Evolutionary conservation across 805 yeast species (phyloP).

Genomic region (Ogataea allantospora): DNA sequence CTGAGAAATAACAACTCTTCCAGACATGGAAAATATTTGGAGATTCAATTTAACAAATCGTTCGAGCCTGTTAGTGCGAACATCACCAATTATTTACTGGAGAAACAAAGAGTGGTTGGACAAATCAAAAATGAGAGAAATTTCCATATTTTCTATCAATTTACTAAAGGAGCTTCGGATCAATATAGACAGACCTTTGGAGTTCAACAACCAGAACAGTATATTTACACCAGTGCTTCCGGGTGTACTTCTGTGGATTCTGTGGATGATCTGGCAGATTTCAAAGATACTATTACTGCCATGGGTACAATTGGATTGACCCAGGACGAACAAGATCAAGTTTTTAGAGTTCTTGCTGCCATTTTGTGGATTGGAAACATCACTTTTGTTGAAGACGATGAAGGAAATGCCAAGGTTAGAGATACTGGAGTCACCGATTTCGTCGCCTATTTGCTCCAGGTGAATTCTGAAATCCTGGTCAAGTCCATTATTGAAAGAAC

Average conservation of each 20-base stretch:
- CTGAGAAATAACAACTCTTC: conserved; percentile 86
- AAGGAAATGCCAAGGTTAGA: conserved; percentile 77
- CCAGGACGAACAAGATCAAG: conserved; percentile 83
- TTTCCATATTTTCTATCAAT: conserved; percentile 95
- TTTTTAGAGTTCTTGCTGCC: conserved; percentile 80
- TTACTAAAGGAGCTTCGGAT: conserved; percentile 87
- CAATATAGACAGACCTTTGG: conserved; percentile 82
- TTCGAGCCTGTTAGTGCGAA: conserved; percentile 94
- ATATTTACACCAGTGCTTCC: conserved; percentile 82
- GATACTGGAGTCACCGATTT: conserved; percentile 92
- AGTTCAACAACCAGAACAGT: conserved; percentile 90
- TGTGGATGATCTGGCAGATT: conserved; percentile 80
- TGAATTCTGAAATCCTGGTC: conserved; percentile 62
- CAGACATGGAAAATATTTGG: conserved; percentile 90
- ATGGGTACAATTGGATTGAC: conserved; percentile 84
- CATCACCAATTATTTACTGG: conserved; percentile 90
- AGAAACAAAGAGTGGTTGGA: conserved; percentile 95
- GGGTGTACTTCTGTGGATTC: conserved; percentile 85
- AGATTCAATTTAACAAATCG: conserved; percentile 77
- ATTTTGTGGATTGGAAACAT: conserved; percentile 95
- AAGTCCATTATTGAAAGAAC: conserved; percentile 75
- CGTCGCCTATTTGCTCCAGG: conserved; percentile 87
- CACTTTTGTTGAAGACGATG: conserved; percentile 79
- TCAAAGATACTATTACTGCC: conserved; percentile 75
- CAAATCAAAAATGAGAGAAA: conserved; percentile 92